Evolutionary conservation across 805 yeast species (phyloP), one percentile per base, ranked within the genome.

Genomic region (Metschnikowia picachoensis): DNA sequence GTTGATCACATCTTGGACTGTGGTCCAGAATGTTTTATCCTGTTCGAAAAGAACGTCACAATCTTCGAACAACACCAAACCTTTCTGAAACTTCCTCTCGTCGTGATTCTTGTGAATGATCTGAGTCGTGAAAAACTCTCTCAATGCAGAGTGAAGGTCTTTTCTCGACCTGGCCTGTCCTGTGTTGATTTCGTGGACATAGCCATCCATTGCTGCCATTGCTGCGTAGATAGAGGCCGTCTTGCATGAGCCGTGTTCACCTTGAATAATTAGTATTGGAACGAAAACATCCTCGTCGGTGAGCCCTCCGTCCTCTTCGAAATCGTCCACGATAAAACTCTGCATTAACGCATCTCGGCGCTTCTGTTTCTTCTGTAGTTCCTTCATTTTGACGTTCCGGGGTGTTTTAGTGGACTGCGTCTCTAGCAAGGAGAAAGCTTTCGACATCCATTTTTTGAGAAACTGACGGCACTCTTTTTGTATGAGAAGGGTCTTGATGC

Each of bases 101-200:
- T 63, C 64, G 29, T 49, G 44, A n/a, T 44, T 58, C 40, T 69
- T 69, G 52, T 84, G 87, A 2, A 92, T 91, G 39, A 85, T 68
- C 49, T 88, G 89, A 0, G 95, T 85, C 4, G 96, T 91, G 46
- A 92, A 82, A 43, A 90, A 77, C 57, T 95, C 97, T 40, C 77
- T 82, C 33, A 92, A 70, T 28, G 72, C 78, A 25, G 80, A 77
- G 42, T 73, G 67, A 12, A 92, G 74, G 50, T 87, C 92, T 60
- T 80, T 85, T 39, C 84, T 79, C 1, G 89, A 78, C 59, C 98
- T 72, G 30, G 79, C 69, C 54, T 80, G 83, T n/a, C 89, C 79
- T 0, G 90, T 71, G 61, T 87, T 88, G 28, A 91, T 72, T 60
- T 92, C 98, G 60, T 86, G 84, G 3, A 91, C 85, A 55, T 82